phyloP scores from a whole-genome alignment of 257 asterid species.

The Nicotiana obtusifolia region DNA sequence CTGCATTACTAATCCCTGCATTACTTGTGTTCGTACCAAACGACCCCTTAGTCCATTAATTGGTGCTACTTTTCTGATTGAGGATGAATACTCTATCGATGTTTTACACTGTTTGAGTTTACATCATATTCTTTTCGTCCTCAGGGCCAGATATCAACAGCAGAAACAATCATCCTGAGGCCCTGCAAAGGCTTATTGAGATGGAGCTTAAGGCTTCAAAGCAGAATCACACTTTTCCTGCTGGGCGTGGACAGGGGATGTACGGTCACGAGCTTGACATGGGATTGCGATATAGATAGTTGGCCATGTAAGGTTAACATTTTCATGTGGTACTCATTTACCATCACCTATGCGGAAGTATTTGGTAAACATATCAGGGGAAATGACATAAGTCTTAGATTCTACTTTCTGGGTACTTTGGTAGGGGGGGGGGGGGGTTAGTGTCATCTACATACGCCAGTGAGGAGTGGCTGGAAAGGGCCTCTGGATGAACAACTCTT shows the following conservation, averaged over 20 bases:
- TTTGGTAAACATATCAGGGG: slow-evolving; percentile 7
- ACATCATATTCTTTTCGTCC: neutral
- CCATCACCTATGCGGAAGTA: neutral
- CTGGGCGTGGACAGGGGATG: slow-evolving; percentile 47
- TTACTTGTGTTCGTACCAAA: too few species aligned
- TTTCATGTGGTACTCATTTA: neutral
- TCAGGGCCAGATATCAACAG: slow-evolving; percentile 17
- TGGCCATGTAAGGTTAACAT: neutral
- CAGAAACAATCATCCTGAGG: slow-evolving; percentile 53
- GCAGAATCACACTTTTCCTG: slow-evolving; percentile 49
- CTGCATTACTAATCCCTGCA: too few species aligned
- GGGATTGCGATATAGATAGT: slow-evolving; percentile 54
- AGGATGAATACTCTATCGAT: neutral
- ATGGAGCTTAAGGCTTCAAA: slow-evolving; percentile 68
- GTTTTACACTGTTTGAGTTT: neutral
- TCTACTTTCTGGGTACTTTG: neutral
- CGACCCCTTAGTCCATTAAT: neutral
- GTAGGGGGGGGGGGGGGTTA: neutral
- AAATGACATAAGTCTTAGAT: neutral
- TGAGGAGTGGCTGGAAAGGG: neutral
- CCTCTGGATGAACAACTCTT: neutral
- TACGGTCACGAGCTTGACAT: slow-evolving; percentile 54
- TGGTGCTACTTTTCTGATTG: neutral
- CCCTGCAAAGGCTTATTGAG: slow-evolving; percentile 70
- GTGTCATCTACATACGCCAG: neutral